phyloP scores from a whole-genome alignment of 2,329 filamentous ascomycete species.

The Sporothrix phasma region DNA sequence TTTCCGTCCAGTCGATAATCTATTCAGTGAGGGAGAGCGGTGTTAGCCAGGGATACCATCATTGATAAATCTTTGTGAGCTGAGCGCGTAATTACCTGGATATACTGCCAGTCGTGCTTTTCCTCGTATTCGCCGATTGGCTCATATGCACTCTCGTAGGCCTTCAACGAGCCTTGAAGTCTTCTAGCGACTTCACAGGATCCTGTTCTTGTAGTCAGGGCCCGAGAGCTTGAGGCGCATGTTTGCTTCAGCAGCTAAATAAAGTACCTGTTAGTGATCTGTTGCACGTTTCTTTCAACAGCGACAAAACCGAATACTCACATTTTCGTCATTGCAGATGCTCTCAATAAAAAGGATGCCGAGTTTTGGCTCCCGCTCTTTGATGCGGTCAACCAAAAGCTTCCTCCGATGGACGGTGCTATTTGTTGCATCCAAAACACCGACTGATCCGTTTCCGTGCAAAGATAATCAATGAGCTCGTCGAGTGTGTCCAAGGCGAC shows the following conservation, averaged over 20 bases:
- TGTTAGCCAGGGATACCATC: neutral
- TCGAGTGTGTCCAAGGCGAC: slow-evolving; percentile 87
- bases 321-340: slow-evolving; percentile 71
- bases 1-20: slow-evolving; percentile 92
- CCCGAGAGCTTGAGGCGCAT: slow-evolving; percentile 95
- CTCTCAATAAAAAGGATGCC: slow-evolving; percentile 94
- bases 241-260: slow-evolving; percentile 71
- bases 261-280: neutral
- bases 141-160: slow-evolving; percentile 91
- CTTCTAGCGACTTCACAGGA: slow-evolving; percentile 68
- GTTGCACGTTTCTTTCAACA: neutral
- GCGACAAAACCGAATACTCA: slow-evolving; percentile 22
- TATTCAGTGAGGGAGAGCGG: slow-evolving; percentile 25
- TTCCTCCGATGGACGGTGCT: slow-evolving; percentile 82
- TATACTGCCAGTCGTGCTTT: slow-evolving; percentile 81
- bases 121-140: slow-evolving; percentile 88
- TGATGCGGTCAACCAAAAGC: slow-evolving; percentile 73
- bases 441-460: slow-evolving; percentile 71
- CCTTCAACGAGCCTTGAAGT: slow-evolving; percentile 85
- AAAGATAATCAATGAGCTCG: slow-evolving; percentile 88
- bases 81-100: slow-evolving; percentile 47
- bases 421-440: slow-evolving; percentile 95
- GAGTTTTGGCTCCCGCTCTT: slow-evolving; percentile 70
- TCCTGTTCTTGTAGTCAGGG: slow-evolving; percentile 91
- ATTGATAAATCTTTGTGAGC: neutral